A percentile compares a stretch with the other conserved stretches of the same genome.
Evolutionary conservation across 805 yeast species (phyloP).

Genomic region (Saccharomyces eubayanus): DNA sequence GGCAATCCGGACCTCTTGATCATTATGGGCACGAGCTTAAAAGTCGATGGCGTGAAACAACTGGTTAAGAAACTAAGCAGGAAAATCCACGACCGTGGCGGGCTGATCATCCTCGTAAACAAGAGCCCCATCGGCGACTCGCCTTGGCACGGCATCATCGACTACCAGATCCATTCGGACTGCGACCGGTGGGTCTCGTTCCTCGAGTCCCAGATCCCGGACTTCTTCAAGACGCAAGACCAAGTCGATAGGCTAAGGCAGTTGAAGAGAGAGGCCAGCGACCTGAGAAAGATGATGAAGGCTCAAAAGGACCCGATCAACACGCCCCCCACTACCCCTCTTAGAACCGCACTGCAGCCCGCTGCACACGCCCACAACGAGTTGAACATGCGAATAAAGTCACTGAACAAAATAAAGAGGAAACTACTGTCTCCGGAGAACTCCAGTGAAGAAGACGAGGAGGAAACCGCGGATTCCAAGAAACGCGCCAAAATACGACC

Average conservation of each 20-base stretch:
- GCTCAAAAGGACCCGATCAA: constrained; percentile 7
- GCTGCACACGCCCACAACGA: background rate
- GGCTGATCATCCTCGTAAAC: constrained; percentile 70
- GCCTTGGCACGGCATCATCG: constrained; percentile 64
- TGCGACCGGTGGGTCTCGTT: constrained; percentile 73
- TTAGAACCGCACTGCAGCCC: constrained; percentile 1
- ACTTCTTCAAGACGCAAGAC: constrained; percentile 49
- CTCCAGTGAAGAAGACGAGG: background rate
- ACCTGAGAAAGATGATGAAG: constrained; percentile 18
- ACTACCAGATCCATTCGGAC: constrained; percentile 70
- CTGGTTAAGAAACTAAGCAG: constrained; percentile 63
- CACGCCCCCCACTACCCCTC: constrained; percentile 31
- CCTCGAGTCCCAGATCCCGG: constrained; percentile 48
- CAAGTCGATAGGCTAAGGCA: constrained; percentile 26
- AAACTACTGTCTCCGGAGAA: constrained; percentile 5
- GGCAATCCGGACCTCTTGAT: constrained; percentile 67
- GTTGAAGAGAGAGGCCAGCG: constrained; percentile 28
- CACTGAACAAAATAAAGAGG: constrained; percentile 10
- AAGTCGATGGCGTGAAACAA: constrained; percentile 81
- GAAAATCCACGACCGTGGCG: constrained; percentile 69
- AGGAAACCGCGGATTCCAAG: background rate
- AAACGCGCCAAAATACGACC: background rate
- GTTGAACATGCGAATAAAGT: background rate
- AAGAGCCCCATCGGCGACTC: constrained; percentile 52
- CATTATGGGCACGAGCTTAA: constrained; percentile 89